Percentiles rank a stretch among this genome's conserved stretches.
These are phyloP conservation scores for Excoecaria cochinchinensis DNA, from an alignment of 345 rosid genomes.

Conservation along the genomic window DNA sequence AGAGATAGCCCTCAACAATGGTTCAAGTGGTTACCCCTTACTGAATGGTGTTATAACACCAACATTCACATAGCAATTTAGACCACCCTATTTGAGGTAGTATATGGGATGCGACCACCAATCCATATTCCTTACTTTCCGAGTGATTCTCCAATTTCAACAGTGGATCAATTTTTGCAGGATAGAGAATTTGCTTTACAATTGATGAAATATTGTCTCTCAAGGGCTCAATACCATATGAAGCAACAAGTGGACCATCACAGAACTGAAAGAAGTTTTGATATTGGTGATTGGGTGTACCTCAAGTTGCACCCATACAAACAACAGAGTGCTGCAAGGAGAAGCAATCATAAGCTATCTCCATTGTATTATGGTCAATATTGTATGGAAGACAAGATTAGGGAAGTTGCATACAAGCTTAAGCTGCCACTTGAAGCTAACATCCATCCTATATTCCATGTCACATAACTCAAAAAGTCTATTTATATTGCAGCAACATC, in stretches of 20 bases:
- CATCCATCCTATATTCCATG: neutral
- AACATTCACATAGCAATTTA: too few species aligned
- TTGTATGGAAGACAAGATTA: neutral
- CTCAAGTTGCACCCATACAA: neutral
- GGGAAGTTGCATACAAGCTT: neutral
- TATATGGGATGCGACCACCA: too few species aligned
- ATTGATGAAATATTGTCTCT: neutral
- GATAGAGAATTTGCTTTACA: too few species aligned
- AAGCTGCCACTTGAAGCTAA: neutral
- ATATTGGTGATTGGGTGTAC: neutral
- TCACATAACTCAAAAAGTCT: neutral
- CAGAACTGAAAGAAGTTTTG: neutral
- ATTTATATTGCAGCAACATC: neutral
- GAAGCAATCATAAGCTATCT: neutral
- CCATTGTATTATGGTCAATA: neutral
- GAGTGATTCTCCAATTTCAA: too few species aligned
- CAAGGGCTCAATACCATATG: neutral
- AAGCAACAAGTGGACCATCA: neutral
- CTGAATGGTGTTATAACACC: too few species aligned
- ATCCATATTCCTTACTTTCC: too few species aligned
- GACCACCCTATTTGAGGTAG: too few species aligned
- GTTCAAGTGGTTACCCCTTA: too few species aligned
- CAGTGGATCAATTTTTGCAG: too few species aligned
- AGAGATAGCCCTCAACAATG: too few species aligned
- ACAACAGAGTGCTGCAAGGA: neutral